Evolutionary conservation across 2,329 filamentous ascomycete genomes (phyloP).

Genomic region (Cladophialophora chaetospira): DNA sequence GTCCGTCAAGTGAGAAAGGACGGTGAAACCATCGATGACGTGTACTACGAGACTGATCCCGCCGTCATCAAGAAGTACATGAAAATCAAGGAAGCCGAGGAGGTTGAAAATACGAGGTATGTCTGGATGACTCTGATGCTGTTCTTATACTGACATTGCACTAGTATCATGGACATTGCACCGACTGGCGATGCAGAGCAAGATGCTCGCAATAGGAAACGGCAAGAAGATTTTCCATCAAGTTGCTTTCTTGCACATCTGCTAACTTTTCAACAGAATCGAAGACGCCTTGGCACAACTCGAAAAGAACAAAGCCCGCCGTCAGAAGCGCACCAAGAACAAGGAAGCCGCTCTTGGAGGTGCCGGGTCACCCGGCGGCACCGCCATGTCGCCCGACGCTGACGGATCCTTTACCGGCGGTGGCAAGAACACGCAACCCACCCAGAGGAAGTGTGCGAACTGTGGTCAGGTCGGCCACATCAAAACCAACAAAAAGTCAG

Average conservation of each 20-base stretch:
- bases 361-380: slow-evolving; percentile 32
- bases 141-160: slow-evolving; percentile 13
- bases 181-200: slow-evolving; percentile 68
- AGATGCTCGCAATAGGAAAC: slow-evolving; percentile 62
- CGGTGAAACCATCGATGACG: slow-evolving; percentile 63
- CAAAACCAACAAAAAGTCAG: slow-evolving; percentile 98
- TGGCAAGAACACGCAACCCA: slow-evolving; percentile 66
- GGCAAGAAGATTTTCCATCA: slow-evolving; percentile 43
- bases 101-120: slow-evolving; percentile 73
- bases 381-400: slow-evolving; percentile 47
- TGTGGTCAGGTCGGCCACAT: slow-evolving; percentile 97
- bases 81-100: slow-evolving; percentile 70
- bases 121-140: slow-evolving; percentile 38
- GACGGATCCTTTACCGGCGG: slow-evolving; percentile 58
- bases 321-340: slow-evolving; percentile 60
- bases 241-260: slow-evolving; percentile 24
- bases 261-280: slow-evolving; percentile 51
- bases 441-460: slow-evolving; percentile 88
- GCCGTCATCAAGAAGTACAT: slow-evolving; percentile 88
- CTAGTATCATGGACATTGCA: slow-evolving; percentile 37
- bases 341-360: slow-evolving; percentile 22
- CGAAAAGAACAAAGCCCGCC: slow-evolving; percentile 74
- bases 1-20: slow-evolving; percentile 63
- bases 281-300: slow-evolving; percentile 50
- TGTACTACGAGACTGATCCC: slow-evolving; percentile 69